A percentile compares a stretch with the other conserved stretches of the same genome.
Conservation (phyloP, 1,284 basidiomycete genomes). For the Pseudomicrostroma phylloplanum region DNA sequence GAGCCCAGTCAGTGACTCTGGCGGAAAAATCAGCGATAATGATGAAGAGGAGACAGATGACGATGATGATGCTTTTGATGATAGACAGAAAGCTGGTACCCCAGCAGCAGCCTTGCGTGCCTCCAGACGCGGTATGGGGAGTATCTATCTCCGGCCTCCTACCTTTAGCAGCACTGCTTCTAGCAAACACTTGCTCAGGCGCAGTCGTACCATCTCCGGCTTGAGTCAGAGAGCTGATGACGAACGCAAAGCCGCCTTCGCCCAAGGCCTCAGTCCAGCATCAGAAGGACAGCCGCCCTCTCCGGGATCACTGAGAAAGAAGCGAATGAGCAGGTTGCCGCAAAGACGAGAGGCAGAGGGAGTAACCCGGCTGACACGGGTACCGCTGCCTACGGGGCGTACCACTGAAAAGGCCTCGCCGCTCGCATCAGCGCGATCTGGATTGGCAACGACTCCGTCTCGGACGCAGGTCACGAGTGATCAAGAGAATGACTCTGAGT, state of each 20-base stretch:
- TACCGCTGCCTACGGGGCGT: too few relatives aligned
- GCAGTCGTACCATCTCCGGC: slow-evolving; percentile 1
- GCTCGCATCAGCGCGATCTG: too few relatives aligned
- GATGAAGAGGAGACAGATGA: slow-evolving; percentile 12
- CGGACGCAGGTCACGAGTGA: too few relatives aligned
- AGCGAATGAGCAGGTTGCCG: background rate
- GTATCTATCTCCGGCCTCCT: background rate
- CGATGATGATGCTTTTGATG: slow-evolving; percentile 4
- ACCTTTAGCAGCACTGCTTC: background rate
- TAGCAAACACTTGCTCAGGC: background rate
- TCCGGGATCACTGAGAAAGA: background rate
- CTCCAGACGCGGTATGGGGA: background rate
- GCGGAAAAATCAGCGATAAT: slow-evolving; percentile 7
- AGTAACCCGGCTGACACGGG: too few relatives aligned
- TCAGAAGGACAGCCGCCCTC: background rate
- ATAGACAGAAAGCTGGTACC: background rate
- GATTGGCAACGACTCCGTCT: too few relatives aligned
- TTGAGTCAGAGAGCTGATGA: slow-evolving; percentile 6
- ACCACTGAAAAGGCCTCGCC: too few relatives aligned
- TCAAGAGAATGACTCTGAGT: too few relatives aligned
- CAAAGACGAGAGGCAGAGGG: background rate
- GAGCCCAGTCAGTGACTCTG: slow-evolving; percentile 12
- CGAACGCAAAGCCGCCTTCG: slow-evolving; percentile 2
- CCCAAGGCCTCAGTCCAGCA: background rate
- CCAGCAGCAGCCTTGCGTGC: too few relatives aligned